These are phyloP conservation scores for Colletotrichum lentis DNA, from an alignment of 2,329 filamentous ascomycete species.

Conservation along the genomic window DNA sequence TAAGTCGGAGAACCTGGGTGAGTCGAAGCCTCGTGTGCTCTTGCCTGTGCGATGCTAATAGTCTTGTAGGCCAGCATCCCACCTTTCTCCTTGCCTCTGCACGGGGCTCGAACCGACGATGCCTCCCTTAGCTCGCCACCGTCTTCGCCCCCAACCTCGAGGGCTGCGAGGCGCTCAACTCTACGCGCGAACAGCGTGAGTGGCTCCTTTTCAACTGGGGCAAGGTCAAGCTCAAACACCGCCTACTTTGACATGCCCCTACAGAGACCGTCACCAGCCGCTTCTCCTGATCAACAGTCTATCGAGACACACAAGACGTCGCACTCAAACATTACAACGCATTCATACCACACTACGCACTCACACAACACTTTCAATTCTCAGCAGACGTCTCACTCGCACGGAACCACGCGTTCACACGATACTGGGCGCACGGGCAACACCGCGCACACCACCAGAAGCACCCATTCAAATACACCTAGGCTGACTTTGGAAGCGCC, in stretches of 20 bases:
- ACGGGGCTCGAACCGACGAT: slow-evolving; percentile 36
- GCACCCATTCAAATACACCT: slow-evolving; percentile 19
- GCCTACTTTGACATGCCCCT: slow-evolving; percentile 42
- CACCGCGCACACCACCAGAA: slow-evolving; percentile 11
- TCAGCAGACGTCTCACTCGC: neutral
- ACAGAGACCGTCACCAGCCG: slow-evolving; percentile 23
- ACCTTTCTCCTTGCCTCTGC: slow-evolving; percentile 39
- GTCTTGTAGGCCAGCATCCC: slow-evolving; percentile 37
- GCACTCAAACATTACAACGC: slow-evolving; percentile 8
- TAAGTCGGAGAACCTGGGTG: slow-evolving; percentile 81
- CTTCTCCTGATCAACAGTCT: slow-evolving; percentile 28
- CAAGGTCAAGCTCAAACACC: slow-evolving; percentile 34
- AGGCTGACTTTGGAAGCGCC: slow-evolving; percentile 33
- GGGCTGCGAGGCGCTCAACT: slow-evolving; percentile 30
- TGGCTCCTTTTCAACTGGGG: slow-evolving; percentile 33
- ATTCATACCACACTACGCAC: slow-evolving; percentile 26
- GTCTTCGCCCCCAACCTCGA: slow-evolving; percentile 41
- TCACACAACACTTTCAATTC: slow-evolving; percentile 26
- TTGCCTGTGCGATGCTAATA: slow-evolving; percentile 6
- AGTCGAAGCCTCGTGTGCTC: slow-evolving; percentile 44
- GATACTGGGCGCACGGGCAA: slow-evolving; percentile 13
- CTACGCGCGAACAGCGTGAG: slow-evolving; percentile 34
- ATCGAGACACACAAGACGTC: slow-evolving; percentile 16
- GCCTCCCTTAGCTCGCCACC: slow-evolving; percentile 39
- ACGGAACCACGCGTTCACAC: slow-evolving; percentile 1